These are phyloP conservation scores for Candida berthetii DNA, from an alignment of 805 yeast genomes.

Conservation along the genomic window DNA sequence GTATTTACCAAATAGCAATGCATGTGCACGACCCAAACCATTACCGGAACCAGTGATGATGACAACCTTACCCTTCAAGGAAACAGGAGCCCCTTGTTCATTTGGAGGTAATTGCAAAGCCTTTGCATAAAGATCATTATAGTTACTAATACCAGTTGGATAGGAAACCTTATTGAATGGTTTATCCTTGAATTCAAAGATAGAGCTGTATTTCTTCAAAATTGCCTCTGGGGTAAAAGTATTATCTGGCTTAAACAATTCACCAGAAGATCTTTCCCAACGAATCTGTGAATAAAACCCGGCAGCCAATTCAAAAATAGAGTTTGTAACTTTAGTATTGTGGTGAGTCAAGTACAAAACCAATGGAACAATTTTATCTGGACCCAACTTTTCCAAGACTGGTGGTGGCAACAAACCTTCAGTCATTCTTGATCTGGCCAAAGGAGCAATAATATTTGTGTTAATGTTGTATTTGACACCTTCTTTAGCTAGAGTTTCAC, in stretches of 20 bases:
- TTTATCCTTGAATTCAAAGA: slow-evolving; percentile 56
- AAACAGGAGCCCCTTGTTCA: slow-evolving; percentile 53
- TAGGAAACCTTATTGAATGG: slow-evolving; percentile 50
- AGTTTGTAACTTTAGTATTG: slow-evolving; percentile 53
- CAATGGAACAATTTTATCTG: slow-evolving; percentile 89
- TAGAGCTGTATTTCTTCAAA: slow-evolving; percentile 55
- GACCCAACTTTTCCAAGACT: slow-evolving; percentile 69
- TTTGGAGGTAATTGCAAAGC: slow-evolving; percentile 45
- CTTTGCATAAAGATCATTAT: slow-evolving; percentile 49
- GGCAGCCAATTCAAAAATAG: slow-evolving; percentile 89
- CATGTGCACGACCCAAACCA: slow-evolving; percentile 91
- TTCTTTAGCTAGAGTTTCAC: slow-evolving; percentile 93
- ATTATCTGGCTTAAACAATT: slow-evolving; percentile 70
- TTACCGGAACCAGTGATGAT: slow-evolving; percentile 93
- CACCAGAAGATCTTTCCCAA: slow-evolving; percentile 93
- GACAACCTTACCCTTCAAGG: slow-evolving; percentile 79
- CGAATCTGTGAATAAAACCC: slow-evolving; percentile 88
- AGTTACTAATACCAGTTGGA: slow-evolving; percentile 72
- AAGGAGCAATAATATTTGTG: slow-evolving; percentile 87
- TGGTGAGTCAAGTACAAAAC: slow-evolving; percentile 78
- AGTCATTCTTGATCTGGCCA: slow-evolving; percentile 96
- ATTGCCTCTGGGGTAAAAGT: slow-evolving; percentile 83
- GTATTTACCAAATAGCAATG: slow-evolving; percentile 74
- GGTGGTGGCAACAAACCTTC: slow-evolving; percentile 85
- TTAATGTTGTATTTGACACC: slow-evolving; percentile 80